Conservation (phyloP, 306 rosid genomes). For the Fragaria vesca region DNA sequence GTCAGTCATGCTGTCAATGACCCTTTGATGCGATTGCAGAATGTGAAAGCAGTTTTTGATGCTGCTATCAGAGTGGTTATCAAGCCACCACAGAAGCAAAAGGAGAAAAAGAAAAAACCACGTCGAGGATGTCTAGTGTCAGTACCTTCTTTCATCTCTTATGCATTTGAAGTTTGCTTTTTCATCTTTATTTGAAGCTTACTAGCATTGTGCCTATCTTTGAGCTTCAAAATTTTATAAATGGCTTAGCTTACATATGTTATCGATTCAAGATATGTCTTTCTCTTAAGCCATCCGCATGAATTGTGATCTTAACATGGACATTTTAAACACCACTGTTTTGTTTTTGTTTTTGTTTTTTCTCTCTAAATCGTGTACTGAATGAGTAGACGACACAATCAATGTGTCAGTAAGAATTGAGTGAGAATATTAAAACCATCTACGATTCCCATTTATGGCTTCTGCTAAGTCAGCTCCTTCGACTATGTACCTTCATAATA, state of each 20-base stretch:
- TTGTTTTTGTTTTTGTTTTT: background rate
- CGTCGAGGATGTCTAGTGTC: slow-evolving; percentile 74
- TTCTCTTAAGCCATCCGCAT: background rate
- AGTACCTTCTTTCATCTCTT: slow-evolving; percentile 30
- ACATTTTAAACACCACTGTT: no score
- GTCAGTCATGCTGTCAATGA: slow-evolving; percentile 7
- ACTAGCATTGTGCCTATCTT: background rate
- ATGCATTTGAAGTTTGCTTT: background rate
- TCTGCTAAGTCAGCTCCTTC: background rate
- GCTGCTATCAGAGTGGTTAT: slow-evolving; percentile 89
- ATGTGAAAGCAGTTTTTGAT: slow-evolving; percentile 86
- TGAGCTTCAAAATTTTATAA: background rate
- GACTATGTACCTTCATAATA: background rate
- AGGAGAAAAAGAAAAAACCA: slow-evolving; percentile 72
- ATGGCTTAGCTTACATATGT: background rate
- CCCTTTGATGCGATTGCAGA: slow-evolving; percentile 48
- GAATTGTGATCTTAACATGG: background rate
- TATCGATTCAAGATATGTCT: background rate
- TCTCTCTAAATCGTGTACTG: background rate
- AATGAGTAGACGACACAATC: background rate
- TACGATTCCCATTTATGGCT: background rate
- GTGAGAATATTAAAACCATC: background rate
- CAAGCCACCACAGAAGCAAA: slow-evolving; percentile 85
- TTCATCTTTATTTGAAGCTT: background rate
- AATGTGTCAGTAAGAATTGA: background rate